Base-by-base conservation (phyloP, 2,329 filamentous ascomycete genomes). In the Penicillium brevicompactum region DNA sequence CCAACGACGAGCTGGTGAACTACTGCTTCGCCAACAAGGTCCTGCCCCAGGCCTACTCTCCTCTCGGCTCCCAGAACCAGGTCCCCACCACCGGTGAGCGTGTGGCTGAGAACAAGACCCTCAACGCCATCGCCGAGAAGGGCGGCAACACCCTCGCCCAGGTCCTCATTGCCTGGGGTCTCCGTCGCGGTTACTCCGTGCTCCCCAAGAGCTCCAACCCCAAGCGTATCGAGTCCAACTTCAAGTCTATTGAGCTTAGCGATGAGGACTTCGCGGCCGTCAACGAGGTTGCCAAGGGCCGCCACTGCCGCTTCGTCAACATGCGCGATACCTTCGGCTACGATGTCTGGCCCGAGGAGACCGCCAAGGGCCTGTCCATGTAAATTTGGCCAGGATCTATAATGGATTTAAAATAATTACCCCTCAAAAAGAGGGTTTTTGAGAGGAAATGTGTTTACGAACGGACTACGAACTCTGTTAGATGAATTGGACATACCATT, bases 241-340 rank as follows among this genome's bases (percentile, higher is more conserved):
- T 86, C 67, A 78, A 85, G 68, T 80, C 83, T 58, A 85, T 86
- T 30, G 74, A 83, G 67, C 76, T 90, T 55, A 74, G 76, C 43
- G 78, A 82, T 38, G 78, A 80, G 51, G 83, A 87, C 62, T 82
- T 87, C 65, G 76, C 80, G 58, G 84, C 80, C 13, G 80, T 89
- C 51, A 82, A 88, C 73, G 68, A 78, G 58, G 87, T 90, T 7
- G 86, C 87, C 1, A 80, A 84, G 69, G 84, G 85, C 34, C 80
- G 87, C 49, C 85, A 89, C 72, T 84, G 82, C 24, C 84, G 88
- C 37, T 91, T 91, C 67, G 88, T 91, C 56, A 90, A 91, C 77
- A 91, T 91, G 88, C 91, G 89, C 80, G 87, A 90, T 61, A 89
- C 86, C 1, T 91, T 91, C 71, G 88, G 88, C 6, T 89, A 88